Conservation (phyloP, 225 moss, liverwort and hornwort genomes). For the Rhytidiadelphus loreus region DNA sequence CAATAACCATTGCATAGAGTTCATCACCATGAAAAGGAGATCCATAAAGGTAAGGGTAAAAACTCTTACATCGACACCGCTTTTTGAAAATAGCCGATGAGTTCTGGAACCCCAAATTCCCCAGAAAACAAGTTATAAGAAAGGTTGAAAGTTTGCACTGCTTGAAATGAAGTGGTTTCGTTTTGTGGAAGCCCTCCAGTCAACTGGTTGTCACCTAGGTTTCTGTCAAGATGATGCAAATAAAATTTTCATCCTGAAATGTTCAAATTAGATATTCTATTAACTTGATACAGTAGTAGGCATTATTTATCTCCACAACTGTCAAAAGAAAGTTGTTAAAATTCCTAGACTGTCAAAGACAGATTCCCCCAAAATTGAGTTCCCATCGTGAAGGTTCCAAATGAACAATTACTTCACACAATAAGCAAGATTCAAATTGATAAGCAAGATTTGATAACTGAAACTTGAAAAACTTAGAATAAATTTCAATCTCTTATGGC, state of each 20-base stretch:
- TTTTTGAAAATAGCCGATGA: background rate
- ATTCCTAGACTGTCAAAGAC: background rate
- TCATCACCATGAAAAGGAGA: background rate
- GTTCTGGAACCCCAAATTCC: background rate
- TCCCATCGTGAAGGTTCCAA: background rate
- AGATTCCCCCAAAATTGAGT: background rate
- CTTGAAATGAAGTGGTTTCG: background rate
- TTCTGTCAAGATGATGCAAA: background rate
- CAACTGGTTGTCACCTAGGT: background rate
- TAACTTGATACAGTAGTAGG: background rate
- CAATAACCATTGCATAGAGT: too few species aligned
- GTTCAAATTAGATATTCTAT: background rate
- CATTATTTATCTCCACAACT: background rate
- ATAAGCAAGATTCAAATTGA: too few species aligned
- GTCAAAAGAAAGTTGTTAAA: background rate
- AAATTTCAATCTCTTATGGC: too few species aligned
- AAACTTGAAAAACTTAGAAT: background rate
- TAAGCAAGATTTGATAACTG: too few species aligned
- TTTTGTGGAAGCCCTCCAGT: background rate
- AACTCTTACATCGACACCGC: background rate
- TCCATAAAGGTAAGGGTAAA: background rate
- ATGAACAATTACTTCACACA: background rate
- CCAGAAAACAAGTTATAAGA: conserved; percentile 2
- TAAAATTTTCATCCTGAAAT: background rate
- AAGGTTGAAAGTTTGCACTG: background rate